Conservation (phyloP, 2,329 filamentous ascomycete genomes). For the Arthroderma sp. region DNA sequence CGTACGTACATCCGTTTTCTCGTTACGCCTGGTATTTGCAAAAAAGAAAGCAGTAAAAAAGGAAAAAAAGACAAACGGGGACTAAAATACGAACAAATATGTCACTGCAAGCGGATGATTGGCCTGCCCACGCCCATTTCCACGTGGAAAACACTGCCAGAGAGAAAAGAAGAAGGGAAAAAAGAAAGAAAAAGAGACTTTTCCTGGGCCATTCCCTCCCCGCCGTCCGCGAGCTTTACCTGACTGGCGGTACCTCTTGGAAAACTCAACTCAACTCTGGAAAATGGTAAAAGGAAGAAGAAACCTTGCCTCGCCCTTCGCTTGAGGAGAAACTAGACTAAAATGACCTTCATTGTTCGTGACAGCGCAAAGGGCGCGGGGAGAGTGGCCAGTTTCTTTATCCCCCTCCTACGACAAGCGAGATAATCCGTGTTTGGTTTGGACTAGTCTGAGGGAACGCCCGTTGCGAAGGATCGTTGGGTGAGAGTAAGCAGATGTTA, state of each 20-base stretch:
- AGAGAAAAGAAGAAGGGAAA: not conserved
- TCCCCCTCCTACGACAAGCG: too few species aligned
- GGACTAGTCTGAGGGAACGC: too few species aligned
- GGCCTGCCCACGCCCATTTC: not conserved
- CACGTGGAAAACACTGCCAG: not conserved
- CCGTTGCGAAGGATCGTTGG: too few species aligned
- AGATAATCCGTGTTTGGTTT: too few species aligned
- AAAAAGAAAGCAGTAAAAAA: not conserved
- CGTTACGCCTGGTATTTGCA: too few species aligned
- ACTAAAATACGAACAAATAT: not conserved
- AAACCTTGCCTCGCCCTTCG: not conserved
- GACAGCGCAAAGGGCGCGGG: too few species aligned
- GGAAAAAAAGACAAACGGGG: not conserved
- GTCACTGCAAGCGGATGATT: conserved; percentile 3
- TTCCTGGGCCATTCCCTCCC: not conserved
- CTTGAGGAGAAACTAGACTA: too few species aligned
- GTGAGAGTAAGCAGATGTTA: too few species aligned
- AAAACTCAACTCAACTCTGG: not conserved
- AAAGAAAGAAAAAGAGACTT: not conserved
- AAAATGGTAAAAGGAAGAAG: not conserved
- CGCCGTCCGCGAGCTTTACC: conserved; percentile 2
- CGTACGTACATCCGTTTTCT: too few species aligned
- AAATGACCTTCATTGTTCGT: too few species aligned
- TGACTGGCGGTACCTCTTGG: conserved; percentile 4
- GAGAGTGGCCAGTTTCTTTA: too few species aligned